These are phyloP conservation scores for Sporothrix brunneoviolacea DNA, from an alignment of 2,329 filamentous ascomycete genomes.

Conservation along the genomic window DNA sequence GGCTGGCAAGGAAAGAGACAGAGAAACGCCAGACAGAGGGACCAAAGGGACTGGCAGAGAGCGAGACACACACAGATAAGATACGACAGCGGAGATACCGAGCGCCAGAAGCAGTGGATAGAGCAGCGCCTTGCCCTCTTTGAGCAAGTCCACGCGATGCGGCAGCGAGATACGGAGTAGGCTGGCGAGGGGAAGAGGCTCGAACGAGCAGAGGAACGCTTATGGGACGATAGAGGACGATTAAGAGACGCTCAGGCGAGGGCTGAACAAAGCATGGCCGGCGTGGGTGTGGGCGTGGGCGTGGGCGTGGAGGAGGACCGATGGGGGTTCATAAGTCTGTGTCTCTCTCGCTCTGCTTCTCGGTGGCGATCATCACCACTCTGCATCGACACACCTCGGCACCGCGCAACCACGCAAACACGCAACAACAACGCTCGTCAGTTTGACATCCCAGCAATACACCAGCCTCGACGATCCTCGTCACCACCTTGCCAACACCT, in stretches of 20 bases:
- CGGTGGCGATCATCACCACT: too few relatives aligned
- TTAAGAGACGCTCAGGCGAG: too few relatives aligned
- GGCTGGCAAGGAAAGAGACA: too few relatives aligned
- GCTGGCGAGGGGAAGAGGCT: too few relatives aligned
- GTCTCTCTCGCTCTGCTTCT: neutral
- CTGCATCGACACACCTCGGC: neutral
- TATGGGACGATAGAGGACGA: too few relatives aligned
- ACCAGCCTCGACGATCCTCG: neutral
- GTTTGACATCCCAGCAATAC: too few relatives aligned
- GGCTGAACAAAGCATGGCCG: neutral
- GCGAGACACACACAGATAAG: neutral
- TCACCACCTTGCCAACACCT: neutral
- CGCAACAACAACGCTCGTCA: too few relatives aligned
- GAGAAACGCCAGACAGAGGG: neutral
- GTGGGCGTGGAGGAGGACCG: neutral
- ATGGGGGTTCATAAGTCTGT: neutral
- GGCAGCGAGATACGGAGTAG: constrained; percentile 7
- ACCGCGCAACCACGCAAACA: neutral
- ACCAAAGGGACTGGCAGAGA: neutral
- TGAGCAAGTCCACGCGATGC: constrained; percentile 10
- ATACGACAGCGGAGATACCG: constrained; percentile 4
- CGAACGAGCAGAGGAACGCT: constrained; percentile 1
- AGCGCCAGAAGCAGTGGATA: neutral
- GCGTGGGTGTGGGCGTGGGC: neutral
- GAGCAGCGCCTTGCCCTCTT: constrained; percentile 3